phyloP scores from a whole-genome alignment of 805 yeast genomes.

The Pichia heedii region DNA sequence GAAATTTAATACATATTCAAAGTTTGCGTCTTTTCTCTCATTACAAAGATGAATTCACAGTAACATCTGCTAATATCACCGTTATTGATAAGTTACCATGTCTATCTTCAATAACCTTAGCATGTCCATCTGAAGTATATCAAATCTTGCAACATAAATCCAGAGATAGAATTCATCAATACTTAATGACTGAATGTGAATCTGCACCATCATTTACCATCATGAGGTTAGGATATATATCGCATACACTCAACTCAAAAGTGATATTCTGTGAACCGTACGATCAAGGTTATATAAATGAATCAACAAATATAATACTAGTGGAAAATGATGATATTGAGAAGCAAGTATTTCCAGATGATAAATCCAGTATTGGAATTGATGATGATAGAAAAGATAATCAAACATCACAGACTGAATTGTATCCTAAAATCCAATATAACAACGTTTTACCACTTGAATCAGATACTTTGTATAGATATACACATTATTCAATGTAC shows the following conservation, averaged over 20 bases:
- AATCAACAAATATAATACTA: constrained; percentile 44
- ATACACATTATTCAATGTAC: constrained; percentile 12
- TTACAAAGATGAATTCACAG: constrained; percentile 33
- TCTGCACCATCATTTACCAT: constrained; percentile 17
- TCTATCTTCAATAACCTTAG: constrained; percentile 33
- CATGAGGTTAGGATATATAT: constrained; percentile 35
- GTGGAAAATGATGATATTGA: constrained; percentile 25
- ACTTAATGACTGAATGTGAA: constrained; percentile 28
- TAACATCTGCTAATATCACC: constrained; percentile 31
- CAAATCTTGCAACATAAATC: constrained; percentile 30
- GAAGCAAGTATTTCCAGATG: background rate
- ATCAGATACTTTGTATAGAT: constrained; percentile 10
- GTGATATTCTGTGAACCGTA: constrained; percentile 64
- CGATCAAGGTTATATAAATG: constrained; percentile 50
- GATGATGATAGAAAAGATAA: background rate
- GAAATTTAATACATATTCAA: constrained; percentile 29
- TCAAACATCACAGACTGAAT: background rate
- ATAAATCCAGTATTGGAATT: background rate
- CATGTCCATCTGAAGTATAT: constrained; percentile 42
- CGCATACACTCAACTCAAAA: constrained; percentile 38
- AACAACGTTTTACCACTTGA: background rate
- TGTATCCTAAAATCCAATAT: background rate
- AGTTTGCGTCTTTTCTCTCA: constrained; percentile 29
- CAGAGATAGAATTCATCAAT: constrained; percentile 23
- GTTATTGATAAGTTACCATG: constrained; percentile 22